Percentiles rank a stretch among this genome's conserved stretches.
Conservation (phyloP, 176 grass and related monocot species). For the Musa itinerans region DNA sequence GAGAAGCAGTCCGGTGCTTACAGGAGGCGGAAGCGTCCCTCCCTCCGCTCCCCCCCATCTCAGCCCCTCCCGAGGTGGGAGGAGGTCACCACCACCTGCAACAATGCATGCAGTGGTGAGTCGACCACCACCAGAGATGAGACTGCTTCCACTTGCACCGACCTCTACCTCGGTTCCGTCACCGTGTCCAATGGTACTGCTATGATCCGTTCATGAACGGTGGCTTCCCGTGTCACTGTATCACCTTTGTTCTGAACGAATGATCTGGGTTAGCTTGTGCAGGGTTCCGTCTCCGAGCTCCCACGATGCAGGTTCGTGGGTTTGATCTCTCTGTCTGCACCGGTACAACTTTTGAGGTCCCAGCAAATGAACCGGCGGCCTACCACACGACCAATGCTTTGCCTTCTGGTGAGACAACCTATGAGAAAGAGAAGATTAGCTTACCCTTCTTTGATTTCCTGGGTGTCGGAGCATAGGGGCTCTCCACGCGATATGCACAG, state of each 20-base stretch:
- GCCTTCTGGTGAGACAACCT: neutral
- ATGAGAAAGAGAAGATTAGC: neutral
- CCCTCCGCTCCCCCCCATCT: neutral
- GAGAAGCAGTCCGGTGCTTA: constrained; percentile 1
- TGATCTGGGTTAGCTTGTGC: neutral
- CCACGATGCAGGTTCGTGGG: neutral
- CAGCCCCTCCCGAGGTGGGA: neutral
- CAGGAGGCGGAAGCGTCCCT: constrained; percentile 1
- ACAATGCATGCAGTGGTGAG: constrained; percentile 14
- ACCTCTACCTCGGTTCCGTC: neutral
- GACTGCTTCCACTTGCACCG: constrained; percentile 2
- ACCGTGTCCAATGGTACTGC: neutral
- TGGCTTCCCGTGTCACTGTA: neutral
- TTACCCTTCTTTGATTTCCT: constrained; percentile 18
- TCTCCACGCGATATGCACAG: too few relatives aligned
- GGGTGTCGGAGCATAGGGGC: neutral
- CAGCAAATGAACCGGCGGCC: neutral
- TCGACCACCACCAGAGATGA: constrained; percentile 9
- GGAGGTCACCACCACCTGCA: neutral
- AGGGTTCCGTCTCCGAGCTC: neutral
- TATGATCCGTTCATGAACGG: neutral
- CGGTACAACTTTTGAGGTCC: neutral
- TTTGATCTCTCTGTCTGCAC: neutral
- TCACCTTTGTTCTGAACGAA: neutral
- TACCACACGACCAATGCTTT: neutral